Base-by-base conservation (phyloP, 352 stramenopile genomes). In the Globisporangium recalcitrans region DNA sequence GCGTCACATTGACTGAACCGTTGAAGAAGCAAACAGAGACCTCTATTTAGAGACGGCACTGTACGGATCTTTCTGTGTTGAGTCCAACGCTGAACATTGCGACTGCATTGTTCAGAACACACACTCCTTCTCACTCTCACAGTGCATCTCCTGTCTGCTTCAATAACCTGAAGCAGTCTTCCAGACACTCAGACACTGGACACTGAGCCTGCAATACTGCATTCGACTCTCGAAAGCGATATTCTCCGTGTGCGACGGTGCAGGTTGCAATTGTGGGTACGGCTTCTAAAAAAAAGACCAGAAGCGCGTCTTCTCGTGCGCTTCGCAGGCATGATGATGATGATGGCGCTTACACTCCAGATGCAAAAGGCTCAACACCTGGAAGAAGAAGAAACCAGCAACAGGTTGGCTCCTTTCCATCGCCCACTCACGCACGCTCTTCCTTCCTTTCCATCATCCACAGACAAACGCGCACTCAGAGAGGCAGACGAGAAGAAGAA, bases 71-170 rank as follows among this genome's bases (percentile, higher is more conserved):
- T 27, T 54, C 44, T 38, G 34, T 40, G 34, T 42, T 48, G 52
- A 48, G 53, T 59, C 53, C 53, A 59, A 59, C 53, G 38, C 32
- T 40, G 31, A 40, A 22, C 16, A 11, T 4, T 40, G n/a, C n/a
- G n/a, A 9, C 9, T 4, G 3, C n/a, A 29, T 31, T 46, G 32
- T 59, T 59, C 53, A 49, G 34, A 54, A 24, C 24, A 54, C 24
- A 29, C 24, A 31, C 31, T 47, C 52, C 24, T 48, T 3, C 4
- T 22, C 13, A 52, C 22, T 13, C 19, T n/a, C 1, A 3, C 0
- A 54, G 13, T 48, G 0, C 1, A 34, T 48, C 22, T 7, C 7
- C 1, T 46, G 22, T 58, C 9, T 31, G 19, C 14, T 42, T 13
- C 1, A 42, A 16, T 42, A 58, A 21, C 2, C 22, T 47, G 1